Percentiles rank a stretch among this genome's conserved stretches.
These are phyloP conservation scores for Prunus armeniaca DNA, from an alignment of 306 rosid species.

Conservation along the genomic window DNA sequence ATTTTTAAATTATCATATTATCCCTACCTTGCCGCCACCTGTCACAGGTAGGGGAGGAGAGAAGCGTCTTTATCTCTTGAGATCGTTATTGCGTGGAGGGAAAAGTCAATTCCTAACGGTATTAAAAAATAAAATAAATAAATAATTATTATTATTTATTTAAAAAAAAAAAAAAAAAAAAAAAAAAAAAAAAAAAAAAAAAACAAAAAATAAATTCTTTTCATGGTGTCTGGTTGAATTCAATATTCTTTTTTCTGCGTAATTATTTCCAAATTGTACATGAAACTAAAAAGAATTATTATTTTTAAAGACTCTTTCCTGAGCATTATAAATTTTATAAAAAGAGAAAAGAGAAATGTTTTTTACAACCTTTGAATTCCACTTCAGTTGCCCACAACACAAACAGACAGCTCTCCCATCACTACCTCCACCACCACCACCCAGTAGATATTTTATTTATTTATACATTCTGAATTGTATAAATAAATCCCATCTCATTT, in stretches of 20 bases:
- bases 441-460: constrained; percentile 24
- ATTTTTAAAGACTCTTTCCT: too few species aligned
- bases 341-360: background rate
- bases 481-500: background rate
- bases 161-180: background rate
- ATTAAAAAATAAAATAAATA: constrained; percentile 19
- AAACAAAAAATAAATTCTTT: background rate
- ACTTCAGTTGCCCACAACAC: constrained; percentile 34
- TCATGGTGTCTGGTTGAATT: background rate
- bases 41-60: constrained; percentile 21
- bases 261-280: too few species aligned
- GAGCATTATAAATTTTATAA: too few species aligned
- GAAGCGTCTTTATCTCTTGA: constrained; percentile 24
- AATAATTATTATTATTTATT: background rate
- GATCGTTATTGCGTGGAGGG: constrained; percentile 55
- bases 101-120: constrained; percentile 82
- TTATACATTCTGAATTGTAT: background rate
- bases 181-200: background rate
- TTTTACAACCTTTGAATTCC: constrained; percentile 30
- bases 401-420: constrained; percentile 43
- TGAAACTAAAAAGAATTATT: too few species aligned
- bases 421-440: constrained; percentile 29
- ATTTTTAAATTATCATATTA: background rate
- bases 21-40: constrained; percentile 3
- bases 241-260: background rate